These are phyloP conservation scores for Pseudovirgaria hyperparasitica DNA, from an alignment of 2,329 filamentous ascomycete genomes.

Conservation along the genomic window DNA sequence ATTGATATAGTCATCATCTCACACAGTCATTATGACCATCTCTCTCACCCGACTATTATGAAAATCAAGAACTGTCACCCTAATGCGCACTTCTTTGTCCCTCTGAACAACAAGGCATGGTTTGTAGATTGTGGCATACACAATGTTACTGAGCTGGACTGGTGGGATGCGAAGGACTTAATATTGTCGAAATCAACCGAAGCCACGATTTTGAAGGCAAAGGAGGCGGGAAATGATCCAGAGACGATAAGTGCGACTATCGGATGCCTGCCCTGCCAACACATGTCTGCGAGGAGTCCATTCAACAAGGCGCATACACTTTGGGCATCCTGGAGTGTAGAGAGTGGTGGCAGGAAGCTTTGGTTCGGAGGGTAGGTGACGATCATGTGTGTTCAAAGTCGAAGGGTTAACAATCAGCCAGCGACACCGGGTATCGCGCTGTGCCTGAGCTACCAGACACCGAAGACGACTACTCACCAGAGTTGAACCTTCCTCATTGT, in stretches of 20 bases:
- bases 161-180: constrained; percentile 83
- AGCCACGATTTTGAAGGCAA: constrained; percentile 5
- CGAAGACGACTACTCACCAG: constrained; percentile 58
- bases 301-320: constrained; percentile 66
- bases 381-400: constrained; percentile 1
- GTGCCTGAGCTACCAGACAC: constrained; percentile 52
- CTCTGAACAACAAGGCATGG: constrained; percentile 72
- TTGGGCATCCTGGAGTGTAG: constrained; percentile 79
- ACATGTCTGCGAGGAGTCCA: constrained; percentile 55
- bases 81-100: constrained; percentile 76
- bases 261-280: constrained; percentile 73
- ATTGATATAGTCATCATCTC: constrained; percentile 68
- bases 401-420: constrained; percentile 24
- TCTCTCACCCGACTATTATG: constrained; percentile 63
- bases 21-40: constrained; percentile 88
- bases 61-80: constrained; percentile 61
- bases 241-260: constrained; percentile 56
- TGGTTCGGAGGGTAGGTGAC: constrained; percentile 57
- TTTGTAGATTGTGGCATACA: constrained; percentile 57
- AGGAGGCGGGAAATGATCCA: constrained; percentile 2
- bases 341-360: constrained; percentile 61
- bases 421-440: constrained; percentile 80
- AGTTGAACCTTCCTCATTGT: constrained; percentile 57
- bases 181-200: constrained; percentile 36
- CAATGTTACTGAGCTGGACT: constrained; percentile 81